These are phyloP conservation scores for Usnea hakonensis DNA, from an alignment of 495 filamentous ascomycete genomes.

Conservation along the genomic window DNA sequence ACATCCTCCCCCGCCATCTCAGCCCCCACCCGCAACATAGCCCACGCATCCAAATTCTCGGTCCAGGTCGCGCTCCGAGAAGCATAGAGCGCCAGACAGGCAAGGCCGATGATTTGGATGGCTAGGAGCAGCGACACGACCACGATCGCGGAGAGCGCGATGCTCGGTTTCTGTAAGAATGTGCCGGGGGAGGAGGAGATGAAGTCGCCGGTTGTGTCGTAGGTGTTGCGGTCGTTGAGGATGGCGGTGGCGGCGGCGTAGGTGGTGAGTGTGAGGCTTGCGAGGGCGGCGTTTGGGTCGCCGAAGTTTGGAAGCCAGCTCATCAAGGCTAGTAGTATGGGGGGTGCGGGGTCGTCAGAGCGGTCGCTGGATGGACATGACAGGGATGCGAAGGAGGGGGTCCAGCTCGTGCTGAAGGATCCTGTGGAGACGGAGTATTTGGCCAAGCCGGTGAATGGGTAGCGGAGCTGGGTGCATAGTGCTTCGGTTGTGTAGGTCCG, in stretches of 20 bases:
- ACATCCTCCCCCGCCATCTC: background rate
- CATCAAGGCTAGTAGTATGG: background rate
- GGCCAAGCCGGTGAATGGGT: background rate
- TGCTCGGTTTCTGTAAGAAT: conserved; percentile 22
- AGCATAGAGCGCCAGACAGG: conserved; percentile 25
- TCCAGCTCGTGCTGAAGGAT: background rate
- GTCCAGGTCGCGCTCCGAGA: conserved; percentile 23
- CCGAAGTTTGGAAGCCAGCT: background rate
- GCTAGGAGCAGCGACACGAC: conserved; percentile 25
- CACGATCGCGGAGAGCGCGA: conserved; percentile 20
- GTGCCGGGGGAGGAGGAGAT: conserved; percentile 12
- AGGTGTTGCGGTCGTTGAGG: background rate
- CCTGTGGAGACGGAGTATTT: no score
- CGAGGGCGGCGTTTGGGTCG: no score
- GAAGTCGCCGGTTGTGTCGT: background rate
- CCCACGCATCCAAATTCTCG: conserved; percentile 23
- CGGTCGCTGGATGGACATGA: background rate
- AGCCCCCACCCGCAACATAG: conserved; percentile 22
- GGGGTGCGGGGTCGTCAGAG: background rate
- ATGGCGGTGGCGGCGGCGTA: background rate
- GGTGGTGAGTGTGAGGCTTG: background rate
- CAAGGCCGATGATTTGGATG: conserved; percentile 18
- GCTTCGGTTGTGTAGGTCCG: background rate
- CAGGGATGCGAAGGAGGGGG: background rate
- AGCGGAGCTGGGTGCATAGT: background rate